Evolutionary conservation across 192 early-diverging fungal genomes (phyloP).

Genomic region (Helicostylum pulchrum): DNA sequence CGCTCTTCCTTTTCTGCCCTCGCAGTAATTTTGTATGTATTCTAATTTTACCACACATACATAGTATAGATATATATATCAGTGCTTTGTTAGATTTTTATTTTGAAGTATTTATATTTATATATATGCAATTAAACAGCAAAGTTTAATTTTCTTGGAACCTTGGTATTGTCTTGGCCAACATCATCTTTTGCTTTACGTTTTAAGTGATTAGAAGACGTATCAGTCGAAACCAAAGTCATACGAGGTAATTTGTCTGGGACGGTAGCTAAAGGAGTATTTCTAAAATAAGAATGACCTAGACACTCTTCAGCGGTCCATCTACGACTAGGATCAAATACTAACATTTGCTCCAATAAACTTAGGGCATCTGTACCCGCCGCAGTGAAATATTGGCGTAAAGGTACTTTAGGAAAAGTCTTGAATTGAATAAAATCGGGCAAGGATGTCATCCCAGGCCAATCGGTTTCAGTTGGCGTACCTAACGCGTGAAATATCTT

Average conservation of each 20-base stretch:
- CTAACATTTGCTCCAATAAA: slow-evolving; percentile 82
- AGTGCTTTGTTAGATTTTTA: no score
- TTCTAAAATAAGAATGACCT: slow-evolving; percentile 72
- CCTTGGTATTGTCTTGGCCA: background rate
- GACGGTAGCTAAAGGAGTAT: slow-evolving; percentile 65
- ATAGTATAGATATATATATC: no score
- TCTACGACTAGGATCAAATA: slow-evolving; percentile 81
- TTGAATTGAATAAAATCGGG: slow-evolving; percentile 74
- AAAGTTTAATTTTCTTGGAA: background rate
- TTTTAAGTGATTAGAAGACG: background rate
- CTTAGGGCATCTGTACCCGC: slow-evolving; percentile 81
- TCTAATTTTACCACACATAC: no score
- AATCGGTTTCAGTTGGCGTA: slow-evolving; percentile 78
- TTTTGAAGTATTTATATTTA: no score
- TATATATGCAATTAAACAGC: no score
- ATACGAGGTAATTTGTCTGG: slow-evolving; percentile 64
- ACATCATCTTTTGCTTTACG: slow-evolving; percentile 11
- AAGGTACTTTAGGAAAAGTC: slow-evolving; percentile 66
- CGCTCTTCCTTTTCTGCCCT: no score
- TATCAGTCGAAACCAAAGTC: slow-evolving; percentile 26
- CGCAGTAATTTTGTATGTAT: no score
- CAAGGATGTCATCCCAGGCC: slow-evolving; percentile 73
- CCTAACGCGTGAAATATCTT: slow-evolving; percentile 78
- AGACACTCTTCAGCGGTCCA: slow-evolving; percentile 75
- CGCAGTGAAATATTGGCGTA: slow-evolving; percentile 76